Base-by-base conservation (phyloP, 805 yeast species). In the Sugiyamaella marilandica region DNA sequence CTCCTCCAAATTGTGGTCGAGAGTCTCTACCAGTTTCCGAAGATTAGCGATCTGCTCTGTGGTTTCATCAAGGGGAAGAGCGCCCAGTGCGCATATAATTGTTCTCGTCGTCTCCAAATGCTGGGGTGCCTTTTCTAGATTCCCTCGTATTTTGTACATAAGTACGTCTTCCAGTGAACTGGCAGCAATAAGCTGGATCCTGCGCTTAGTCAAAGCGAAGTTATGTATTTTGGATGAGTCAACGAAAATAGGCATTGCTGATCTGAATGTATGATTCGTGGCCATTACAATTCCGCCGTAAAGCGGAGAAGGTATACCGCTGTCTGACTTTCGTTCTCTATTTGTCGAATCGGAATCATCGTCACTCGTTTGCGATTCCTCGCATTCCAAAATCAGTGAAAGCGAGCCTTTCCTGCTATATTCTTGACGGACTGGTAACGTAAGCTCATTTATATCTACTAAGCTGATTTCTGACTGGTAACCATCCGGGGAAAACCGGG, bases 161-260 rank as follows among this genome's bases (percentile, higher is more conserved):
- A 51, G 34, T 5, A 41, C 50, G 29, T n/a, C 18, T 43, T 49
- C 53, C 24, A 58, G 41, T 10, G 54, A 44, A 5, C 53, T 33
- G 26, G 51, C 55, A 4, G 51, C 52, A 9, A 54, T 44, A 21
- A 58, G 50, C 53, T 54, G 53, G 18, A 58, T 45, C 19, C 60
- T 14, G 10, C 57, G 49, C 24, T 34, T 26, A 16, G 48, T 45
- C 1, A 57, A 55, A 14, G 29, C 45, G 1, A 45, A 8, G 31
- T 35, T 44, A 18, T 48, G 55, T 26, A 32, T 44, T n/a, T 49
- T 45, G 16, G 35, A 32, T 2, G 50, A 34, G 14, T 53, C 53
- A 34, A 52, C 18, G 31, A 55, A 43, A 13, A 55, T 36, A 13
- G 56, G 56, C n/a, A 49, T 36, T 13, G 26, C 50, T 14, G 13